These are phyloP conservation scores for Oryza meyeriana DNA, from an alignment of 176 grass and related monocot genomes.

Conservation along the genomic window DNA sequence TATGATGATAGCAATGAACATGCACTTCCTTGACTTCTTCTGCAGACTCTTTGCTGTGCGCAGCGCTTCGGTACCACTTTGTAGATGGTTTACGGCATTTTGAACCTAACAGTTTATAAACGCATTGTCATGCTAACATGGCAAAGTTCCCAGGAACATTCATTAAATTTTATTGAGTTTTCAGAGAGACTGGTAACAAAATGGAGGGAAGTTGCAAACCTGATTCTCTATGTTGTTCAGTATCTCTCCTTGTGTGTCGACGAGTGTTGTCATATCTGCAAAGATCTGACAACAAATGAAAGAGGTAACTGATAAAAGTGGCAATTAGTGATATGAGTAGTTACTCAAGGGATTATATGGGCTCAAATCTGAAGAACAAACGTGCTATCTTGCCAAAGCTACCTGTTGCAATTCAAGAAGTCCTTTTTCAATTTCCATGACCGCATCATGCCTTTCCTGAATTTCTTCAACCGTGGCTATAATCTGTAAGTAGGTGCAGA, in stretches of 20 bases:
- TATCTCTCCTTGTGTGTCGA: constrained; percentile 62
- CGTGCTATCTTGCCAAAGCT: background rate
- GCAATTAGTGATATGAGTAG: background rate
- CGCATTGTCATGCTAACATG: background rate
- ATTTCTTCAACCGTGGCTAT: constrained; percentile 74
- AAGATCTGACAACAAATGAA: constrained; percentile 46
- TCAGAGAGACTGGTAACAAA: background rate
- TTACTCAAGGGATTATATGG: background rate
- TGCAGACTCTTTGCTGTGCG: constrained; percentile 51
- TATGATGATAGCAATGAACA: constrained; percentile 54
- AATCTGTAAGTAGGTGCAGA: constrained; percentile 33
- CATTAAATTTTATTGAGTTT: background rate
- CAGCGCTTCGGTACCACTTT: constrained; percentile 47
- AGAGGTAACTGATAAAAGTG: background rate
- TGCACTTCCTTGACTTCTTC: constrained; percentile 67
- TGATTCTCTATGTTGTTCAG: constrained; percentile 62
- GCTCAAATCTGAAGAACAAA: background rate
- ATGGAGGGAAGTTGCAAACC: constrained; percentile 15
- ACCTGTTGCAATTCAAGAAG: constrained; percentile 85
- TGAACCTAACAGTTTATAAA: constrained; percentile 36
- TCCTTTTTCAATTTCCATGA: constrained; percentile 86
- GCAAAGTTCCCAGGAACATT: background rate
- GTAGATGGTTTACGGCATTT: constrained; percentile 61
- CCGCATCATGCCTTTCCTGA: constrained; percentile 83
- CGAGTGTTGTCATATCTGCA: constrained; percentile 51